Evolutionary conservation across 208 protist genomes (phyloP).

Genomic region (Wallacemonas collosoma): DNA sequence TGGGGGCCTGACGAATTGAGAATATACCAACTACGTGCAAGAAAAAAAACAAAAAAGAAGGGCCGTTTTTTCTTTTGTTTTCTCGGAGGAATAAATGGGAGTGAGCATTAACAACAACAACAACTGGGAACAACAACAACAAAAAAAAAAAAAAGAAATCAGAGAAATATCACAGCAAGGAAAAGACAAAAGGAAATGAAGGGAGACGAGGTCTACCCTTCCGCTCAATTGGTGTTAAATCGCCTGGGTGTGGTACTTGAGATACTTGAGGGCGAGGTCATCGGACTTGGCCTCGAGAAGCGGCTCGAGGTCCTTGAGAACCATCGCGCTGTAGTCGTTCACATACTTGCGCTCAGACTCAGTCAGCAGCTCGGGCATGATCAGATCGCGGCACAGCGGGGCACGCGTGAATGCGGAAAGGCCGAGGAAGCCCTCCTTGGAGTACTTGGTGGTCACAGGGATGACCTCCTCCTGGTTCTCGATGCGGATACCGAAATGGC

Average conservation of each 20-base stretch:
- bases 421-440: slow-evolving; percentile 59
- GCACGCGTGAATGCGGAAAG: slow-evolving; percentile 89
- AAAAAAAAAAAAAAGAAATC: background rate
- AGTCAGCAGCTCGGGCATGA: slow-evolving; percentile 79
- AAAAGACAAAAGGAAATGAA: slow-evolving; percentile 11
- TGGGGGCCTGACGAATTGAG: too few relatives aligned
- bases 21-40: background rate
- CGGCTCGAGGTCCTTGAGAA: slow-evolving; percentile 45
- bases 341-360: slow-evolving; percentile 68
- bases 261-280: slow-evolving; percentile 56
- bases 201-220: background rate
- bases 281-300: slow-evolving; percentile 52
- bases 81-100: too few relatives aligned
- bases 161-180: too few relatives aligned
- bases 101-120: too few relatives aligned
- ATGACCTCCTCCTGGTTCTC: slow-evolving; percentile 96
- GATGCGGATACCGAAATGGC: slow-evolving; percentile 98
- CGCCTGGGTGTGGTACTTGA: slow-evolving; percentile 69
- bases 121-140: too few relatives aligned
- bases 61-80: background rate
- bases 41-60: slow-evolving; percentile 9
- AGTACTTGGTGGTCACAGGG: slow-evolving; percentile 47
- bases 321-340: slow-evolving; percentile 76
- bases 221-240: slow-evolving; percentile 24
- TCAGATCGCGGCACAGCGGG: slow-evolving; percentile 91